phyloP scores from a whole-genome alignment of 805 yeast species.

The Myxozyma mucilagina region DNA sequence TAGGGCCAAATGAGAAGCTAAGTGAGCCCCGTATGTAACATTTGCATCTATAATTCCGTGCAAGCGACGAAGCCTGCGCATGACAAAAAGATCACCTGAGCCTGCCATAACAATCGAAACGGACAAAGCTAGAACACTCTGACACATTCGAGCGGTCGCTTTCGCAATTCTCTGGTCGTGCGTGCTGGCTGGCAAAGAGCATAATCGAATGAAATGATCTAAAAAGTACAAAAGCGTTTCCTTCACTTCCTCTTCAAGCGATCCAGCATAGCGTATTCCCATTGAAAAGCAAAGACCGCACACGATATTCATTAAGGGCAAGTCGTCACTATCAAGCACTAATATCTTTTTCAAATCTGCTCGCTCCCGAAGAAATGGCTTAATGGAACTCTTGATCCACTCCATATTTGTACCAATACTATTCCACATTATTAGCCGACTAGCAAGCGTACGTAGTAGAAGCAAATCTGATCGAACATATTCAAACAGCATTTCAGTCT shows the following conservation, averaged over 20 bases:
- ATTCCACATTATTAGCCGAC: conserved; percentile 73
- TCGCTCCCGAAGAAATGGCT: conserved; percentile 43
- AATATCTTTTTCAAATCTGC: conserved; percentile 18
- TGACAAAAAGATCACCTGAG: conserved; percentile 78
- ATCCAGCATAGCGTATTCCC: conserved; percentile 75
- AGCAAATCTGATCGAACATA: conserved; percentile 79
- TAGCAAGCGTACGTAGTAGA: conserved; percentile 62
- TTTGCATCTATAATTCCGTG: conserved; percentile 52
- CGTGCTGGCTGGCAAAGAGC: conserved; percentile 46
- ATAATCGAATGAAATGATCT: conserved; percentile 52
- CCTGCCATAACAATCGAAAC: conserved; percentile 82
- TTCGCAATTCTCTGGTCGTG: conserved; percentile 62
- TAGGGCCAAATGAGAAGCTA: conserved; percentile 76
- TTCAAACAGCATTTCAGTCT: conserved; percentile 57
- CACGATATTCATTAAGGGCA: conserved; percentile 62
- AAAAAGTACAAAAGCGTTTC: conserved; percentile 55
- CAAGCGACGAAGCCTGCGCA: conserved; percentile 68
- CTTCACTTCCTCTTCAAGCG: conserved; percentile 56
- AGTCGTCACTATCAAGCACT: conserved; percentile 56
- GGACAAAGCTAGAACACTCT: conserved; percentile 62
- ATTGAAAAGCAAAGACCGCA: conserved; percentile 76
- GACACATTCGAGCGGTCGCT: conserved; percentile 54
- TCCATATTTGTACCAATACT: conserved; percentile 48
- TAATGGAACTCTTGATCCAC: conserved; percentile 65
- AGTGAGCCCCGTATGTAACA: conserved; percentile 64